Percentiles rank a stretch among this genome's conserved stretches.
Evolutionary conservation across 2,329 filamentous ascomycete species (phyloP).

Genomic region (Aureobasidium subglaciale): DNA sequence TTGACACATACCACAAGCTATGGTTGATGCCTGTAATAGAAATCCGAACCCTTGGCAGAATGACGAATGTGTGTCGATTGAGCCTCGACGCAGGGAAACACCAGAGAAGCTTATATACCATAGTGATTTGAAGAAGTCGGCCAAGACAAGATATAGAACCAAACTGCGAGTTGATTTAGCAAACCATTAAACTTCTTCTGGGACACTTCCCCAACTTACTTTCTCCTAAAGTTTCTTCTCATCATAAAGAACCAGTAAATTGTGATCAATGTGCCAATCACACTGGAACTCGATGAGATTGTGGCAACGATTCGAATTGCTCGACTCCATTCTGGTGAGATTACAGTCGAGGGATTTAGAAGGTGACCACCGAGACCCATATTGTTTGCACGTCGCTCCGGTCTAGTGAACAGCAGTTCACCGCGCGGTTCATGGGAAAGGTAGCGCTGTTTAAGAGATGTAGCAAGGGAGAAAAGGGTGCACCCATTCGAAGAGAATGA

Average conservation of each 20-base stretch:
- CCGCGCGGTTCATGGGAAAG: neutral
- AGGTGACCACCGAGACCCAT: slow-evolving; percentile 18
- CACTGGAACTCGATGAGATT: slow-evolving; percentile 43
- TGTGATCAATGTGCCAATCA: slow-evolving; percentile 49
- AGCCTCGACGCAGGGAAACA: slow-evolving; percentile 48
- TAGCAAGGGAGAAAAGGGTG: neutral
- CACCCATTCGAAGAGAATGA: neutral
- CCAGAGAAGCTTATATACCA: slow-evolving; percentile 62
- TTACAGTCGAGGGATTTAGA: slow-evolving; percentile 15
- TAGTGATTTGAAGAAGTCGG: slow-evolving; percentile 62
- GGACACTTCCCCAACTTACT: too few relatives aligned
- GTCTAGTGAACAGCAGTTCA: neutral
- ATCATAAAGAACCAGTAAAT: slow-evolving; percentile 70
- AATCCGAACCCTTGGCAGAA: slow-evolving; percentile 66
- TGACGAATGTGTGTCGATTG: slow-evolving; percentile 42
- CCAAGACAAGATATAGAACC: slow-evolving; percentile 66
- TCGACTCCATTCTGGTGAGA: slow-evolving; percentile 21
- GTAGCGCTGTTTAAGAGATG: neutral
- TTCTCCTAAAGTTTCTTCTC: slow-evolving; percentile 66
- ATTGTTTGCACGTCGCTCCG: neutral
- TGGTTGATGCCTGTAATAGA: slow-evolving; percentile 58
- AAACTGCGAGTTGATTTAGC: slow-evolving; percentile 47
- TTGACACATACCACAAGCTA: slow-evolving; percentile 48
- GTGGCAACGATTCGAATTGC: slow-evolving; percentile 30
- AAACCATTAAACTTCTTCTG: too few relatives aligned